These are phyloP conservation scores for Scytalidium sp. DNA, from an alignment of 2,329 filamentous ascomycete genomes.

Conservation along the genomic window DNA sequence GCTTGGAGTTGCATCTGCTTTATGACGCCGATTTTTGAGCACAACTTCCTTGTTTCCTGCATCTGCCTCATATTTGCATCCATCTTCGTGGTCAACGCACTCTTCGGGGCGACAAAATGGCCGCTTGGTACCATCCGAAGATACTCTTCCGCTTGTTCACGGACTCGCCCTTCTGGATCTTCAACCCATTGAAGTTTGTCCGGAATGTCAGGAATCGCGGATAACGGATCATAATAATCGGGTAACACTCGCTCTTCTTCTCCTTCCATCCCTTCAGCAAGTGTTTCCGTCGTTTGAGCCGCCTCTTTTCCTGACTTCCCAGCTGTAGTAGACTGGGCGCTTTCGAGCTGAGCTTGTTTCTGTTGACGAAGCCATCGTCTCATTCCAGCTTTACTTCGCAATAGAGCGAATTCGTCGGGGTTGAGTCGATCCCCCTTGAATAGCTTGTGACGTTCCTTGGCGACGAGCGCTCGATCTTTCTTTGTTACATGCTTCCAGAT, in stretches of 20 bases:
- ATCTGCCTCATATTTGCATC: slow-evolving; percentile 91
- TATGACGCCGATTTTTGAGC: slow-evolving; percentile 93
- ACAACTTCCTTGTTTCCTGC: slow-evolving; percentile 94
- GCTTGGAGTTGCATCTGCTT: slow-evolving; percentile 99
- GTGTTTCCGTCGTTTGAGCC: slow-evolving; percentile 61
- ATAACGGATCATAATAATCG: slow-evolving; percentile 90
- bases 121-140: slow-evolving; percentile 73
- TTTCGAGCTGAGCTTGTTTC: slow-evolving; percentile 58
- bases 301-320: slow-evolving; percentile 43
- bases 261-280: slow-evolving; percentile 88
- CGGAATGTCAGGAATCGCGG: slow-evolving; percentile 80
- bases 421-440: slow-evolving; percentile 86
- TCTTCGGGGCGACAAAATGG: slow-evolving; percentile 71
- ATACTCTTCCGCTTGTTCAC: slow-evolving; percentile 84
- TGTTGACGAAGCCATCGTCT: slow-evolving; percentile 80
- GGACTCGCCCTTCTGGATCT: slow-evolving; percentile 82
- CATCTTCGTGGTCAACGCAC: slow-evolving; percentile 73
- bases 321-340: slow-evolving; percentile 41
- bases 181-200: slow-evolving; percentile 81
- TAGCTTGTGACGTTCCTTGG: slow-evolving; percentile 80
- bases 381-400: slow-evolving; percentile 86
- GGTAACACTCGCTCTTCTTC: slow-evolving; percentile 82
- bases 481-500: slow-evolving; percentile 99
- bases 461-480: slow-evolving; percentile 83
- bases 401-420: slow-evolving; percentile 78